Percentiles rank a stretch among this genome's conserved stretches.
These are phyloP conservation scores for Tolypocladium sp. DNA, from an alignment of 2,329 filamentous ascomycete genomes.

Conservation along the genomic window DNA sequence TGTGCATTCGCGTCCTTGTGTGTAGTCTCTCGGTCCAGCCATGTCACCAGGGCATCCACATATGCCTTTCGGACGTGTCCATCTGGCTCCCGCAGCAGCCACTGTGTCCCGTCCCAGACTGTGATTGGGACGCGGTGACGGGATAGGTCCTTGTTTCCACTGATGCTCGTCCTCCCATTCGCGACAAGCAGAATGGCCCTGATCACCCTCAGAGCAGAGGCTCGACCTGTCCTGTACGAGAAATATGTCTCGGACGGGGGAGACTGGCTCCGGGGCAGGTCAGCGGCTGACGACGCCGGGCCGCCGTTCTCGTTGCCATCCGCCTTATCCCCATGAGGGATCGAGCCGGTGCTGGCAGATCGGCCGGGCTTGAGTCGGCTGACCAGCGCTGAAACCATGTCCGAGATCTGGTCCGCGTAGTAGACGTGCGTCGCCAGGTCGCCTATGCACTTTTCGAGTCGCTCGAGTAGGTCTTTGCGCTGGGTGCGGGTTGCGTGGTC, in stretches of 20 bases:
- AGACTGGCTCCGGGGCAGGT: slow-evolving; percentile 33
- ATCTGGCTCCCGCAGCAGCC: slow-evolving; percentile 75
- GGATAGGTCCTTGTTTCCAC: slow-evolving; percentile 53
- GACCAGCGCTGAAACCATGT: slow-evolving; percentile 82
- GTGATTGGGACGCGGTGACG: slow-evolving; percentile 69
- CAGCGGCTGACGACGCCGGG: slow-evolving; percentile 22
- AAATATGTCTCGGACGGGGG: slow-evolving; percentile 42
- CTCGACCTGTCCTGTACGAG: slow-evolving; percentile 44
- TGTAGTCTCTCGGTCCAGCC: slow-evolving; percentile 74
- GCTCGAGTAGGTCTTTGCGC: slow-evolving; percentile 55
- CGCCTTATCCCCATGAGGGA: slow-evolving; percentile 38
- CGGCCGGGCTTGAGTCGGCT: slow-evolving; percentile 62
- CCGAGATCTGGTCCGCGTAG: slow-evolving; percentile 90
- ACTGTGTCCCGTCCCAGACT: slow-evolving; percentile 95
- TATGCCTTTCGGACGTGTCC: slow-evolving; percentile 76
- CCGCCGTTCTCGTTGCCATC: slow-evolving; percentile 20
- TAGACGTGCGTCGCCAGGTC: slow-evolving; percentile 90
- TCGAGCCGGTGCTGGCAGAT: slow-evolving; percentile 31
- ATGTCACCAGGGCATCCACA: slow-evolving; percentile 71
- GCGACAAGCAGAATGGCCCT: slow-evolving; percentile 77
- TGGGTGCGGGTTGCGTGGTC: slow-evolving; percentile 30
- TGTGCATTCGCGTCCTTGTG: slow-evolving; percentile 52
- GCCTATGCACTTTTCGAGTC: slow-evolving; percentile 78
- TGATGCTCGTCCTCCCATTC: slow-evolving; percentile 54
- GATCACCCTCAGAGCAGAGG: slow-evolving; percentile 65